Base-by-base conservation (phyloP, 176 grass and related monocot species). In the Melocanna baccifera region DNA sequence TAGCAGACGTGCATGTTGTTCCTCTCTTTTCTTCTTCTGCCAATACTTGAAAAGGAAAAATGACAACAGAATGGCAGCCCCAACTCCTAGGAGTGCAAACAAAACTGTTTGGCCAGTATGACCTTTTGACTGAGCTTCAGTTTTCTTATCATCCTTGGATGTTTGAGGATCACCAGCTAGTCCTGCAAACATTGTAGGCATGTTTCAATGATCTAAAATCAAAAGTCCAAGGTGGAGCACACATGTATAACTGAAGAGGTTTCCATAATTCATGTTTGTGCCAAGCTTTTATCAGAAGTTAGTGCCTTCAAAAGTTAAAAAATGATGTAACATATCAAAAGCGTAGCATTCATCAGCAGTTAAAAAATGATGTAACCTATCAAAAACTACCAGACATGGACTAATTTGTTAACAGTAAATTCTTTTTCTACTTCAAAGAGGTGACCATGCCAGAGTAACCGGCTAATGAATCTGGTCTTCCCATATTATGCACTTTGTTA, bases 21-120 rank as follows among this genome's bases (percentile, higher is more conserved):
- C 91, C 86, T 93, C 91, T 79, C 94, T 96, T 80, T 96, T 96
- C 94, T 93, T 96, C 84, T 93, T 96, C 62, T 96, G 94, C 94
- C 94, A 96, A 62, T 93, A 93, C 89, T 96, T 96, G 89, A 93
- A 96, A 80, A 96, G 85, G 73, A 89, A 83, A 83, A 93, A 92
- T 7, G 91, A 90, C 62, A 96, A 62, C 57, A 85, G 68, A 77
- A 82, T 45, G 8, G 56, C 81, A 59, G 80, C 77, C 5, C 87
- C 94, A 37, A 96, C 55, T 79, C 83, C 94, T 84, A 96, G 80
- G 19, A 90, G 59, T 61, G 86, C 83, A 25, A 96, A 72, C 53
- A 96, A 20, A 72, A 96, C 81, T 72, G 88, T 92, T 75, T 83
- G 89, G 14, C 94, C 89, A 48, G 89, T 85, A 76, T 93, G 85